Percentiles rank a stretch among this genome's conserved stretches.
phyloP scores from a whole-genome alignment of 352 stramenopile genomes.

The Phytophthora pluvialis region DNA sequence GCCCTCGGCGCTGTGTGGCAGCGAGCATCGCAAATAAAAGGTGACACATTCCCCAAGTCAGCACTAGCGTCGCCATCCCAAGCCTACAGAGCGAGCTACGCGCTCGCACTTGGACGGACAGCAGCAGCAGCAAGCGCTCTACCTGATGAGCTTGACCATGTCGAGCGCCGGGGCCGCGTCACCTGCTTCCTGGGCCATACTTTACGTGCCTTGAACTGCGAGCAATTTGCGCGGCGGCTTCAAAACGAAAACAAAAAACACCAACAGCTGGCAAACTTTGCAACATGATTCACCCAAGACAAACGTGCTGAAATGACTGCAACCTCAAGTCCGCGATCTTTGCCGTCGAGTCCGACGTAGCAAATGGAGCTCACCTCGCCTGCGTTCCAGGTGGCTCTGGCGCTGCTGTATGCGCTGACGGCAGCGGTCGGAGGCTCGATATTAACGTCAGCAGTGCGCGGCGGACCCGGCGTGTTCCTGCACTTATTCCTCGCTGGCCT shows the following conservation, averaged over 20 bases:
- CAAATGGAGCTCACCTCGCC: conserved; percentile 33
- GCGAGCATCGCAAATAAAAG: conserved; percentile 9
- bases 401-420: conserved; percentile 41
- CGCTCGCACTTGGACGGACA: not conserved
- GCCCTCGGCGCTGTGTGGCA: conserved; percentile 87
- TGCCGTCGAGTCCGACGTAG: not conserved
- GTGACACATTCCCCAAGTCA: conserved; percentile 5
- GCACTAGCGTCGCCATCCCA: not conserved
- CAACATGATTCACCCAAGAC: conserved; percentile 5
- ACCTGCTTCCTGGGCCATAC: conserved; percentile 61
- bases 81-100: conserved; percentile 1
- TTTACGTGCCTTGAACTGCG: not conserved
- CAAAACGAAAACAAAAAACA: conserved; percentile 8
- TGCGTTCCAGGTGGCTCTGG: conserved; percentile 51
- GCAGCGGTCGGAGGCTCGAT: conserved; percentile 33
- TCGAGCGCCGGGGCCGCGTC: conserved; percentile 49
- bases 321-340: conserved; percentile 15
- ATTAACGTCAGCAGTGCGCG: conserved; percentile 24
- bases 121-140: not conserved
- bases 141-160: conserved; percentile 89
- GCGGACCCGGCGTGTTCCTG: conserved; percentile 27
- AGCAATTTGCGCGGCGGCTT: conserved; percentile 6
- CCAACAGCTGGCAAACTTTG: not conserved
- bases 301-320: conserved; percentile 15
- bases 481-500: conserved; percentile 38